phyloP scores from a whole-genome alignment of 2,329 filamentous ascomycete genomes.

The Golovinomyces cichoracearum region DNA sequence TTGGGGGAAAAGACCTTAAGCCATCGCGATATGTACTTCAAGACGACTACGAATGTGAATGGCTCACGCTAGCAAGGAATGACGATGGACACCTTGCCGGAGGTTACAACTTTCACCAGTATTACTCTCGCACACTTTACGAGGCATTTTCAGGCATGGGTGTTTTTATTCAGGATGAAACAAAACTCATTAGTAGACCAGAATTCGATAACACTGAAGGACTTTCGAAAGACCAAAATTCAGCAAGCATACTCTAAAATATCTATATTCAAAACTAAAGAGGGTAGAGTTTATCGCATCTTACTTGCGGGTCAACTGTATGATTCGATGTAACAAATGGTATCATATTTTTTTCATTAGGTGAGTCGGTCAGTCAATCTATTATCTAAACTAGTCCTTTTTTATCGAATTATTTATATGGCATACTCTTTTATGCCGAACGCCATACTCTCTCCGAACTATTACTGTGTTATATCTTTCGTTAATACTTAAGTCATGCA shows the following conservation, averaged over 20 bases:
- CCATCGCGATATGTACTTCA: slow-evolving; percentile 45
- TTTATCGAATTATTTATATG: background rate
- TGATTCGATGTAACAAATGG: too few relatives aligned
- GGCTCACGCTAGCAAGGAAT: slow-evolving; percentile 38
- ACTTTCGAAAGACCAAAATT: too few relatives aligned
- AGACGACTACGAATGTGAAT: slow-evolving; percentile 47
- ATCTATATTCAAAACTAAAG: too few relatives aligned
- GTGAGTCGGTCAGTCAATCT: too few relatives aligned
- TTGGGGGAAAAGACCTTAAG: slow-evolving; percentile 45
- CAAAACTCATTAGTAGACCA: background rate
- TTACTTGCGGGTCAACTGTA: too few relatives aligned
- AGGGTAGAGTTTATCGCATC: too few relatives aligned
- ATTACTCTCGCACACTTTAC: slow-evolving; percentile 53
- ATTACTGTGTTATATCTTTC: background rate
- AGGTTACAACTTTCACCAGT: slow-evolving; percentile 63
- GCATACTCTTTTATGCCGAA: slow-evolving; percentile 6
- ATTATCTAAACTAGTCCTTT: too few relatives aligned
- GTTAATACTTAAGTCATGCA: slow-evolving; percentile 25
- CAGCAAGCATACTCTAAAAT: too few relatives aligned
- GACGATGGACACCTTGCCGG: slow-evolving; percentile 45
- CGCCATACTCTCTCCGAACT: slow-evolving; percentile 13
- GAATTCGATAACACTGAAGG: background rate
- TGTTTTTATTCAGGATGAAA: slow-evolving; percentile 36
- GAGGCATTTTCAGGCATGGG: slow-evolving; percentile 78
- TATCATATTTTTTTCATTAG: too few relatives aligned